phyloP scores from a whole-genome alignment of 208 protist species.

The Wallacemonas sp. region DNA sequence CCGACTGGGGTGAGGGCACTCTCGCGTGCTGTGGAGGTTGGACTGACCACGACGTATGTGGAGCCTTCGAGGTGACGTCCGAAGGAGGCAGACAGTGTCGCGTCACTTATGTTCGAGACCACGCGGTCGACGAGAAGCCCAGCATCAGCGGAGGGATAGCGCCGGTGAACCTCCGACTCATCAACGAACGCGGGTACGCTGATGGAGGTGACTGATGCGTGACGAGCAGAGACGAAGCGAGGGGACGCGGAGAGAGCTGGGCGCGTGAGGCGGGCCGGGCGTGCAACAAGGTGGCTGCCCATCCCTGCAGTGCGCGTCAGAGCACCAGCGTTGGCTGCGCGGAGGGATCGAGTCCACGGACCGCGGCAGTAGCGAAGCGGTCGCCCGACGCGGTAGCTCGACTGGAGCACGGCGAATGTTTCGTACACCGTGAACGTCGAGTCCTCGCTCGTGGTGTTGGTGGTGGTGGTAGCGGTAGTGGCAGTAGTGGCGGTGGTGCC shows the following conservation, averaged over 20 bases:
- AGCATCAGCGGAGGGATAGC: neutral
- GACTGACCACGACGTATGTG: neutral
- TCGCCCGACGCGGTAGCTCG: neutral
- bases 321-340: too few species aligned
- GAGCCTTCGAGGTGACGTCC: neutral
- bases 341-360: too few species aligned
- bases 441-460: neutral
- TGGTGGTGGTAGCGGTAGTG: neutral
- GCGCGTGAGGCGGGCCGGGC: too few species aligned
- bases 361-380: neutral
- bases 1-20: neutral
- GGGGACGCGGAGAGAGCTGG: too few species aligned
- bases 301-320: too few species aligned
- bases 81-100: neutral
- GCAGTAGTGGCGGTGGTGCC: neutral
- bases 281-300: too few species aligned
- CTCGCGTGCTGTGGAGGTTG: neutral
- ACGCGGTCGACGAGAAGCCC: neutral
- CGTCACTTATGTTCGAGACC: neutral
- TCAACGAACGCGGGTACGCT: neutral
- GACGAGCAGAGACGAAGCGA: too few species aligned
- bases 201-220: too few species aligned
- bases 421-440: neutral
- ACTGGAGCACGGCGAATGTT: neutral
- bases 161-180: neutral